A percentile compares a stretch with the other conserved stretches of the same genome.
Conservation (phyloP, 768 basidiomycete genomes). For the Pleurotus tuber-regium region DNA sequence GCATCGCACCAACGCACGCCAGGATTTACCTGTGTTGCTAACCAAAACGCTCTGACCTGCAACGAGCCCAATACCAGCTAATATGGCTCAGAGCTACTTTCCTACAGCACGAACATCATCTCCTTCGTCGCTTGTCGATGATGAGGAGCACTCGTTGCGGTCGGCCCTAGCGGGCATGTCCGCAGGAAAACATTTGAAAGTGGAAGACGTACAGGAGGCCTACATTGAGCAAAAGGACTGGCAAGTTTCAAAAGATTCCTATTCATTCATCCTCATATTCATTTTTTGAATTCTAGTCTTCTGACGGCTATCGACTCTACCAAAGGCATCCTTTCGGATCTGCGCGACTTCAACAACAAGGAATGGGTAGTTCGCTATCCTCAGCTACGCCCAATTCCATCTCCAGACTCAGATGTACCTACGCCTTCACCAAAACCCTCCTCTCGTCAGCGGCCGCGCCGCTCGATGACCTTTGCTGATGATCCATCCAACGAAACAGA, state of each 20-base stretch:
- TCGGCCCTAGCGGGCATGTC: not conserved
- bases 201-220: slow-evolving; percentile 72
- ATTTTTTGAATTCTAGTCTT: slow-evolving; percentile 44
- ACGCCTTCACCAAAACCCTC: too few relatives aligned
- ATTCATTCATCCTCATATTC: not conserved
- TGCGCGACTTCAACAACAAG: slow-evolving; percentile 79
- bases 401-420: not conserved
- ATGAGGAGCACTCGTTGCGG: too few relatives aligned
- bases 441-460: slow-evolving; percentile 36
- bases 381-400: slow-evolving; percentile 39
- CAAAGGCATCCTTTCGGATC: slow-evolving; percentile 60
- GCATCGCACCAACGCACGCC: too few relatives aligned
- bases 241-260: too few relatives aligned
- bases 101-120: too few relatives aligned
- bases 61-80: too few relatives aligned
- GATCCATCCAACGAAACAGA: slow-evolving; percentile 68
- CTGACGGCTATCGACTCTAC: slow-evolving; percentile 76
- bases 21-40: too few relatives aligned
- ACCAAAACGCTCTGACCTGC: too few relatives aligned
- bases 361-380: slow-evolving; percentile 93
- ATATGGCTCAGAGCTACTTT: too few relatives aligned
- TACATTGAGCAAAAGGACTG: slow-evolving; percentile 75
- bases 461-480: slow-evolving; percentile 83
- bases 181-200: slow-evolving; percentile 44
- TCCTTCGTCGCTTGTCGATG: too few relatives aligned